Base-by-base conservation (phyloP, 177 flowering plant species). In the Vitis hybrid region DNA sequence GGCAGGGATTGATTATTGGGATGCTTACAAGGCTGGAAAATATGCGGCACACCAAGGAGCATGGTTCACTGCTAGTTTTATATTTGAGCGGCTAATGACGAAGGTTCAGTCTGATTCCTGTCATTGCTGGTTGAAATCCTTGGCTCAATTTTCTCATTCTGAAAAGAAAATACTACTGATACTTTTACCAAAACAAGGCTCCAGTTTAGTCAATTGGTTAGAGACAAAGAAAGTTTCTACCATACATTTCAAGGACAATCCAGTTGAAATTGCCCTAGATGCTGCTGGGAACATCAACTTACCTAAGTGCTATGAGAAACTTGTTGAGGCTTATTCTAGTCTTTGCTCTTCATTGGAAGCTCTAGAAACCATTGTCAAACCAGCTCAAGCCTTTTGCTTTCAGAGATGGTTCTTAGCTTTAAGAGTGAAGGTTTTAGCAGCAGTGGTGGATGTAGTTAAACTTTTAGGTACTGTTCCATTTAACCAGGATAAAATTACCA, bases 401-500 rank as follows among this genome's bases (percentile, higher is more conserved):
- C 97, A 91, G 64, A 86, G 76, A 74, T 90, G 97, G 99, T 89
- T 92, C 74, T 58, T 91, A 79, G 73, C 74, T 48, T 75, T 89
- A 51, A 82, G 92, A 75, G 76, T 75, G 11, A 85, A 82, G 71
- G 56, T 82, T 71, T 60, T 91, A 51, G 85, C 75, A 77, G 65
- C 59, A 62, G 69, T 86, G 49, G 74, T 48, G 21, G 88, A 87
- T 49, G 55, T 88, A 21, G 34, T 84, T 48, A 81, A 78, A 68
- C 62, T 83, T 56, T 67, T 89, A 68, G 67, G 49, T 48, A 26
- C 70, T 12, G 68, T 62, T 68, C 55, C 72, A 50, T 58, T 30
- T 62, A 34, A 64, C 26, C 62, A 30, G 60, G 80, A 70, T 34
- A 71, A 45, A 39, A 9, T 49, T 52, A 32, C 49, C 26, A 34